Evolutionary conservation across 768 basidiomycete genomes (phyloP), one percentile per base, ranked within the genome.

Genomic region (Tylopilus sp.): DNA sequence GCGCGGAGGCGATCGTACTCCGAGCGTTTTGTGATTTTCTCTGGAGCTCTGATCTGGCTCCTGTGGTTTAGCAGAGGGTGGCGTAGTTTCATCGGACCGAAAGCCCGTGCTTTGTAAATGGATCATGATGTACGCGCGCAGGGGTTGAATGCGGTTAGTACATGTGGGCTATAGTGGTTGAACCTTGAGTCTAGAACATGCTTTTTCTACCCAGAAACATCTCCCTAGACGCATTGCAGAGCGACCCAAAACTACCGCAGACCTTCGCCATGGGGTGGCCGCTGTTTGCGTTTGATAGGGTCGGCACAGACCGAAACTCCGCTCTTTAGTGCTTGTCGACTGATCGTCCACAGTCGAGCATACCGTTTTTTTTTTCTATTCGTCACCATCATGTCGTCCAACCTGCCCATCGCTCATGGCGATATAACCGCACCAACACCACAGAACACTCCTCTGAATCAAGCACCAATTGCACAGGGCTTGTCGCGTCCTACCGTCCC

Each of bases 401-500:
- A 75, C 65, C 69, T 90, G 47, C 80, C 83, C 61, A 88, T 90
- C 68, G 71, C 75, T 25, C 70, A 73, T 40, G 67, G 71, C 50
- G 81, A 81, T 70, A 73, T 85, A 22, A 85, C 87, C 3, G 92
- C 93, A n/a, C 92, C 93, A 8, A 97, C 93, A 15, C 93, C 93
- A 21, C 88, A 91, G 75, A 95, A 97, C 73, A 95, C 94, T 3
- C 94, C 93, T 11, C 73, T 92, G 55, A 83, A 75, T 48, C 82
- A 88, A 58, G 88, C 89, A 12, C 91, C 91, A 49, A 86, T 95
- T 70, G 78, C 85, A 1, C 70, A 72, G 21, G 88, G 86, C 50
- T 78, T 94, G 53, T 93, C 91, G 41, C 83, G 90, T 61, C 94
- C 94, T 9, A 86, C 88, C 2, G 88, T 91, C 46, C 91, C 91